Evolutionary conservation across 306 rosid genomes (phyloP), one percentile per base, ranked within the genome.

Genomic region (Datisca glomerata): DNA sequence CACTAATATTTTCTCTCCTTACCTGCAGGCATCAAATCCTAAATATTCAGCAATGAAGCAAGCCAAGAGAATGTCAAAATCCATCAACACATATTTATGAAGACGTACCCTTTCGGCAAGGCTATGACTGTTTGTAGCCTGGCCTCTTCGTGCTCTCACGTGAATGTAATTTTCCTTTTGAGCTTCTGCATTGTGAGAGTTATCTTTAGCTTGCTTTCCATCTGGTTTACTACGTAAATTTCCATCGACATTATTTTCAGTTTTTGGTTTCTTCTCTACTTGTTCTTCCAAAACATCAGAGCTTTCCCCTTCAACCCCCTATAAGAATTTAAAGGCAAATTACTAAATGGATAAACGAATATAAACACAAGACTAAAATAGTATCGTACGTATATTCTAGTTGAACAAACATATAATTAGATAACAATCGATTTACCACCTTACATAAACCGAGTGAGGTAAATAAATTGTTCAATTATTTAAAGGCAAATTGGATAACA

Each of bases 61-160:
- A 43, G 45, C 42, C 32, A 31, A 43, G 6, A 35, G 27, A n/a
- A 13, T 50, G 13, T 34, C 49, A 24, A 23, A 48, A 47, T 20
- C 35, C 29, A 9, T 29, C 38, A 20, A 49, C 12, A 16, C 9
- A 47, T 32, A 28, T 36, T 34, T 24, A 43, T 18, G 51, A 57
- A 51, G 65, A 56, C 18, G 6, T 68, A 83, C 97, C 85, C 91
- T 76, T 75, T 89, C 97, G 21, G 95, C 93, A 24, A 89, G 95
- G 68, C 97, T 89, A 55, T 89, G 95, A 47, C 93, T 89, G 20
- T 83, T 89, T 4, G 97, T 83, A 21, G 97, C 97, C 67, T 80
- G 93, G 25, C 95, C 95, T 52, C 93, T 77, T 53, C 97, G 69
- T 34, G 94, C 97, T 74, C 93, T 70, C 45, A 89, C 86, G 52